A percentile compares a stretch with the other conserved stretches of the same genome.
phyloP scores from a whole-genome alignment of 2,329 filamentous ascomycete genomes.

The Plectosphaerella plurivora region DNA sequence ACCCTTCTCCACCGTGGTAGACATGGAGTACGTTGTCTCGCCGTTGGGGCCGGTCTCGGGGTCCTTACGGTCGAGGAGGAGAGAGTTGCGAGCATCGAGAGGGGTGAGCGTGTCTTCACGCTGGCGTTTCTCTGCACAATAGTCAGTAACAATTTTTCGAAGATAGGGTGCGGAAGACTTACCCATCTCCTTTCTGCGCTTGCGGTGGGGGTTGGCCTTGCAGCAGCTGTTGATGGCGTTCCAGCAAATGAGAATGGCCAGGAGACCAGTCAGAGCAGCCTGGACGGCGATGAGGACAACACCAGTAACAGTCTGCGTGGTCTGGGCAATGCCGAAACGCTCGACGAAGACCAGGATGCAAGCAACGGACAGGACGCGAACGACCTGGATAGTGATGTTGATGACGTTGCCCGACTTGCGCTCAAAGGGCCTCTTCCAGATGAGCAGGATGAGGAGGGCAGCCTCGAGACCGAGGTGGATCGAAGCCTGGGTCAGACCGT shows the following conservation, averaged over 20 bases:
- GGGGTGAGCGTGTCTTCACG: constrained; percentile 83
- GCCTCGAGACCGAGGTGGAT: constrained; percentile 79
- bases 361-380: constrained; percentile 80
- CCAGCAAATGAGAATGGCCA: constrained; percentile 83
- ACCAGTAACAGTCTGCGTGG: constrained; percentile 89
- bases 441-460: constrained; percentile 70
- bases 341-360: constrained; percentile 94
- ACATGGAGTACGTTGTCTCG: constrained; percentile 38
- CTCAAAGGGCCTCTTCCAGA: constrained; percentile 84
- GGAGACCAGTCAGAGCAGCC: constrained; percentile 71
- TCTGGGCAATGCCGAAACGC: constrained; percentile 82
- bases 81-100: constrained; percentile 79
- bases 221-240: constrained; percentile 81
- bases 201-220: constrained; percentile 86
- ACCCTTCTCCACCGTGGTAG: constrained; percentile 31
- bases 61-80: constrained; percentile 60
- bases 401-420: constrained; percentile 85
- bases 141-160: constrained; percentile 16
- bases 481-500: constrained; percentile 76
- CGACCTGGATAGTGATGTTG: constrained; percentile 86
- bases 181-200: constrained; percentile 85
- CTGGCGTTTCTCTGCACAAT: constrained; percentile 62
- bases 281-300: constrained; percentile 93
- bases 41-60: constrained; percentile 24
- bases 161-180: constrained; percentile 34